These are phyloP conservation scores for Fagopyrum homotropicum DNA, from an alignment of 148 eudicot genomes.

Conservation along the genomic window DNA sequence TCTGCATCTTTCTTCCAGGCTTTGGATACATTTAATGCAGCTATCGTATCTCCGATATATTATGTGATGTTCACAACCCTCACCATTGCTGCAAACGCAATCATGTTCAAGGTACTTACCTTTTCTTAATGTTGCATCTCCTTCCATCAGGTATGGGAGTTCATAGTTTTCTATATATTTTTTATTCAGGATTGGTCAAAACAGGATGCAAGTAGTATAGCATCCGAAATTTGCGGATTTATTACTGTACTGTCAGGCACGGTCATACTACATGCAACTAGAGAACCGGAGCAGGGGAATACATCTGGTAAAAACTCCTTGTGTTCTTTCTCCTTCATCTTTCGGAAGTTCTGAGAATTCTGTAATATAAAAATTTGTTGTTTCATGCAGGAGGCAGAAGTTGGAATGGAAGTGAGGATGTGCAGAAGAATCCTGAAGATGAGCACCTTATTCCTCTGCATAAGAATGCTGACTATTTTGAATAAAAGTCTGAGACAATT, in stretches of 20 bases:
- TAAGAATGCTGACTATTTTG: conserved; percentile 43
- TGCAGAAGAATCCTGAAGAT: conserved; percentile 31
- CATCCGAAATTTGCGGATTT: conserved; percentile 80
- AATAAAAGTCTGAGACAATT: conserved; percentile 12
- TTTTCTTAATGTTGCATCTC: neutral
- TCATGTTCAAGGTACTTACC: conserved; percentile 75
- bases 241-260: conserved; percentile 75
- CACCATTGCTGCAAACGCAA: conserved; percentile 75
- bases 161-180: neutral
- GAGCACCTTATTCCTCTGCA: conserved; percentile 52
- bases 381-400: neutral
- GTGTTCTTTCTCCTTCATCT: neutral
- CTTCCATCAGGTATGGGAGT: neutral
- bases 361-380: neutral
- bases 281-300: conserved; percentile 52
- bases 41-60: conserved; percentile 85
- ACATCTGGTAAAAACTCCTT: conserved; percentile 33
- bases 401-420: conserved; percentile 8
- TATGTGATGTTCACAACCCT: conserved; percentile 94
- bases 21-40: conserved; percentile 71
- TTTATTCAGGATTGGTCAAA: conserved; percentile 67
- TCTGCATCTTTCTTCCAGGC: conserved; percentile 36
- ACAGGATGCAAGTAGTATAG: conserved; percentile 62
- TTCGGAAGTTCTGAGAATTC: neutral
- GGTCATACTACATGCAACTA: conserved; percentile 59